phyloP scores from a whole-genome alignment of 495 filamentous ascomycete species.

The Alectoria sarmentosa region DNA sequence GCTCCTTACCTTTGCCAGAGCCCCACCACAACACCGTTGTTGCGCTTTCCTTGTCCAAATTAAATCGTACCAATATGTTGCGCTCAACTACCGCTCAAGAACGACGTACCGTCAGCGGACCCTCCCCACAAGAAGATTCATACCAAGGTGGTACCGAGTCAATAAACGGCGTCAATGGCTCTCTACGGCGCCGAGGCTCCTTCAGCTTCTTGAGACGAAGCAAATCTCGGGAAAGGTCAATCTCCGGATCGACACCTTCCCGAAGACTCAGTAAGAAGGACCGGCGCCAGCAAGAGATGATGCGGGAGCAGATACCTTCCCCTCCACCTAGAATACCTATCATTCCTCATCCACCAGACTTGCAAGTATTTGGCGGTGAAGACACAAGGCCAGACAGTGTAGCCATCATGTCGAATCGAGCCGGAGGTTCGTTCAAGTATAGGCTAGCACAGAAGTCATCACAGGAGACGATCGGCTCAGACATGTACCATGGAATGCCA shows the following conservation, averaged over 20 bases:
- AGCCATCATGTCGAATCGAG: constrained; percentile 52
- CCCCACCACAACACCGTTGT: constrained; percentile 7
- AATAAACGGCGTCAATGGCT: constrained; percentile 15
- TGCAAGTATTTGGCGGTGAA: constrained; percentile 65
- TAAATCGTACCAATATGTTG: constrained; percentile 1
- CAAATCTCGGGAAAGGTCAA: constrained; percentile 61
- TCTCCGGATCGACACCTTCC: constrained; percentile 42
- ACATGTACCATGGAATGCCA: constrained; percentile 28
- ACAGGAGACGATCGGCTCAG: constrained; percentile 20
- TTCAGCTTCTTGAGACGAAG: constrained; percentile 68
- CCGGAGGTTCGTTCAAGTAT: constrained; percentile 29
- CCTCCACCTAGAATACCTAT: constrained; percentile 75
- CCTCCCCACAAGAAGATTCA: constrained; percentile 1
- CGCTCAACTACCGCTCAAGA: constrained; percentile 11
- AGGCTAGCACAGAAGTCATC: constrained; percentile 25
- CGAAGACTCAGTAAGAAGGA: constrained; percentile 62
- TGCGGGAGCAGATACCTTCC: constrained; percentile 56
- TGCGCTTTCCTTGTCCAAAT: neutral
- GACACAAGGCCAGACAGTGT: constrained; percentile 59
- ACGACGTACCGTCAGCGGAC: constrained; percentile 6
- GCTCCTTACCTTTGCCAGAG: constrained; percentile 13
- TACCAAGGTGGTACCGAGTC: neutral
- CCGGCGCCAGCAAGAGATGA: constrained; percentile 59
- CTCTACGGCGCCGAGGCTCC: constrained; percentile 38
- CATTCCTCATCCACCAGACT: constrained; percentile 53